Evolutionary conservation across 768 basidiomycete species (phyloP).

Genomic region (Auricularia cornea): DNA sequence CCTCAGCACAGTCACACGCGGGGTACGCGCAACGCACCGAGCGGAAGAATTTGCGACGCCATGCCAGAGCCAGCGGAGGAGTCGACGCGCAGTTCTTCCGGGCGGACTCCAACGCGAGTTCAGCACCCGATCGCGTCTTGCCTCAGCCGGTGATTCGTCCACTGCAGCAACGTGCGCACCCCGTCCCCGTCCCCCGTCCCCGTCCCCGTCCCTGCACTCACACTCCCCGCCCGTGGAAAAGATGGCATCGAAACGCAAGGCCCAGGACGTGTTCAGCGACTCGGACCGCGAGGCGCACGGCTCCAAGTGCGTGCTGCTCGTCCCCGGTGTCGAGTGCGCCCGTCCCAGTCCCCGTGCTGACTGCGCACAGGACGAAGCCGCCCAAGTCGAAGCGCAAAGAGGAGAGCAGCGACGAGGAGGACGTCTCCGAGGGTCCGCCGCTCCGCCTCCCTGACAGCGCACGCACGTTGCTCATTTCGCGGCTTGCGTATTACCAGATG

Average conservation of each 20-base stretch:
- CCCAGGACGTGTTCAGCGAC: background rate
- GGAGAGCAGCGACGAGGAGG: slow-evolving; percentile 18
- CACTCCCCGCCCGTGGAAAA: background rate
- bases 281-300: background rate
- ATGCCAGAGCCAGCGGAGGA: slow-evolving; percentile 31
- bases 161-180: no score
- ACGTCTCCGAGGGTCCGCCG: slow-evolving; percentile 17
- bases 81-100: background rate
- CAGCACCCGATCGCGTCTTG: background rate
- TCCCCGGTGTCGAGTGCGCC: no score
- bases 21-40: slow-evolving; percentile 40
- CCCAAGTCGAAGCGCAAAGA: background rate
- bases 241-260: background rate
- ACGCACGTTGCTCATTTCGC: slow-evolving; percentile 20
- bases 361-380: background rate
- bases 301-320: background rate
- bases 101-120: background rate
- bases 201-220: no score
- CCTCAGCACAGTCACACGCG: background rate
- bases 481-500: slow-evolving; percentile 11
- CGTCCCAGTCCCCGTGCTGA: background rate
- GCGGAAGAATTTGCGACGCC: slow-evolving; percentile 92
- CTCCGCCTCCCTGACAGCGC: no score
- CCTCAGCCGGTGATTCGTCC: no score
- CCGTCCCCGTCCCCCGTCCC: no score